Percentiles rank a stretch among this genome's conserved stretches.
Evolutionary conservation across 1,139 yeast species (phyloP).

Genomic region (Suhomyces kunorum): DNA sequence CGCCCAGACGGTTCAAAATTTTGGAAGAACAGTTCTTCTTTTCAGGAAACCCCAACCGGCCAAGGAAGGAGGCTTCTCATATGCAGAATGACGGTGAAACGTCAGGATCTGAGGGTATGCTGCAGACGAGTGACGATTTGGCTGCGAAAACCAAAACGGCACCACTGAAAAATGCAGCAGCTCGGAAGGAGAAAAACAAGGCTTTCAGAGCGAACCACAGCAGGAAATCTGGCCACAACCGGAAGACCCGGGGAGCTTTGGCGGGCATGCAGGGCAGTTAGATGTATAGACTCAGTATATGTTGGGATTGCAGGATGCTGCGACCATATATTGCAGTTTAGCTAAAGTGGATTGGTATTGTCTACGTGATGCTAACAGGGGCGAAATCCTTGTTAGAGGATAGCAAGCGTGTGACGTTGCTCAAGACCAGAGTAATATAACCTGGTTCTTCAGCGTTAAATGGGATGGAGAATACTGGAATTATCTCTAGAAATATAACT

Average conservation of each 20-base stretch:
- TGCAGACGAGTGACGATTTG: neutral
- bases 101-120: neutral
- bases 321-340: too few species aligned
- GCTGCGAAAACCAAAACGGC: neutral
- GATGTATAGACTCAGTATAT: too few species aligned
- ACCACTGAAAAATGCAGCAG: constrained; percentile 23
- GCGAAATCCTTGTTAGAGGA: too few species aligned
- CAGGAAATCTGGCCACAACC: constrained; percentile 61
- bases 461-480: too few species aligned
- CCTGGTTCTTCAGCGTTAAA: too few species aligned
- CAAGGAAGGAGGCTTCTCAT: constrained; percentile 12
- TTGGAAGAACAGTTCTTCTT: constrained; percentile 65
- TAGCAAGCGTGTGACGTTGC: too few species aligned
- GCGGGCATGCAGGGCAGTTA: constrained; percentile 22
- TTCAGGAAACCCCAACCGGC: constrained; percentile 35
- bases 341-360: too few species aligned
- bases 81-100: neutral
- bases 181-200: constrained; percentile 57
- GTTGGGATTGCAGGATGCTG: too few species aligned
- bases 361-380: too few species aligned
- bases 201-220: constrained; percentile 62
- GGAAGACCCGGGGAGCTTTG: constrained; percentile 35
- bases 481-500: too few species aligned
- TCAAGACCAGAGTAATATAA: too few species aligned
- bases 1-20: constrained; percentile 59